phyloP scores from a whole-genome alignment of 441 rosid species.

The Erysimum pusillum region DNA sequence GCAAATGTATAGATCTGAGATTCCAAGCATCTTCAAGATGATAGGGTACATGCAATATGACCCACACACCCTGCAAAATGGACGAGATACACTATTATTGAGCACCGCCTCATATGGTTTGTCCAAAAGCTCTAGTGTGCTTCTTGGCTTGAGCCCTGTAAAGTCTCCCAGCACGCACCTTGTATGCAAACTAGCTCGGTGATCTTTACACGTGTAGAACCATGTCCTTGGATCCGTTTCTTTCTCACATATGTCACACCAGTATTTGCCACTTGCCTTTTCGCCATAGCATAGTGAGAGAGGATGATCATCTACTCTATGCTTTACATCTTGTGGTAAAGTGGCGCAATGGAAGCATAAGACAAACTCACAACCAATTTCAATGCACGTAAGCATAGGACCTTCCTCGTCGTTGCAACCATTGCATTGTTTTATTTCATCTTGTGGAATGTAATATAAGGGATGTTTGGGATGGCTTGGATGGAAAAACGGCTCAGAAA shows the following conservation, averaged over 20 bases:
- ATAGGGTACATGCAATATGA: neutral
- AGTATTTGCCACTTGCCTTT: neutral
- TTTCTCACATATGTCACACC: slow-evolving; percentile 24
- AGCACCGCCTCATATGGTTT: neutral
- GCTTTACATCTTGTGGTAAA: slow-evolving; percentile 1
- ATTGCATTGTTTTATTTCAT: neutral
- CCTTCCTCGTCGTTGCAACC: neutral
- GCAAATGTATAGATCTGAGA: neutral
- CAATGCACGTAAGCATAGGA: neutral
- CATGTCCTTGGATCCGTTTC: too few relatives aligned
- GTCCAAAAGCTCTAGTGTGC: neutral
- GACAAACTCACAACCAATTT: neutral
- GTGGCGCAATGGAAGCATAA: neutral
- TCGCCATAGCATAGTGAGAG: neutral
- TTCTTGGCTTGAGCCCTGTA: neutral
- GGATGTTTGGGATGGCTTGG: slow-evolving; percentile 7
- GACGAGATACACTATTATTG: neutral
- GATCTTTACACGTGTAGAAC: slow-evolving; percentile 11
- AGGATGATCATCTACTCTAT: slow-evolving; percentile 1
- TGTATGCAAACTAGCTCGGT: neutral
- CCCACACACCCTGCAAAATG: neutral
- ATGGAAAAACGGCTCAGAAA: neutral
- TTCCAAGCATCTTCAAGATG: neutral
- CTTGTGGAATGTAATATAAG: neutral
- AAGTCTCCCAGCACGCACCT: neutral